phyloP scores from a whole-genome alignment of 306 rosid species.

The Aeschynomene evenia region DNA sequence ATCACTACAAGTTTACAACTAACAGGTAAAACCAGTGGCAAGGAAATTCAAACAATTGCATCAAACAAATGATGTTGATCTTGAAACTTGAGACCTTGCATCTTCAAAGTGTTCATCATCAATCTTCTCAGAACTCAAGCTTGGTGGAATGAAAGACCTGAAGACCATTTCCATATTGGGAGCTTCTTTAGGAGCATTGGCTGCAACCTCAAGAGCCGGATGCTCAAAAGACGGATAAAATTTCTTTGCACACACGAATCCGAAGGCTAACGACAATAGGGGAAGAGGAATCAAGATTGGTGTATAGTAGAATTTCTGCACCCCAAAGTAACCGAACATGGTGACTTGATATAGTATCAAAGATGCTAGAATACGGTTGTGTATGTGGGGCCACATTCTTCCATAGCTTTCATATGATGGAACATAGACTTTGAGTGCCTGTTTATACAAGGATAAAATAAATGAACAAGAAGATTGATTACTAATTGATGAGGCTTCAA shows the following conservation, averaged over 20 bases:
- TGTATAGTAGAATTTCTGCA: conserved; percentile 49
- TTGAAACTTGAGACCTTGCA: conserved; percentile 66
- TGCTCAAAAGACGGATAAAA: conserved; percentile 62
- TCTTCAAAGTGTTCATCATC: conserved; percentile 72
- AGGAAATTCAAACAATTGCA: conserved; percentile 24
- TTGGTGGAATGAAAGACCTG: conserved; percentile 65
- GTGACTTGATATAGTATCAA: conserved; percentile 75
- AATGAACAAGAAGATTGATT: neutral
- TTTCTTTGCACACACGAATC: conserved; percentile 51
- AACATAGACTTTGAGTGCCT: conserved; percentile 90
- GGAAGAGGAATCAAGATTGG: conserved; percentile 66
- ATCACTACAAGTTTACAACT: conserved; percentile 22
- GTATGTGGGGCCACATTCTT: conserved; percentile 94
- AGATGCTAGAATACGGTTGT: conserved; percentile 65
- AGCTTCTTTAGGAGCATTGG: conserved; percentile 44
- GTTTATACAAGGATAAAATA: conserved; percentile 30
- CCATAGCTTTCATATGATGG: conserved; percentile 91
- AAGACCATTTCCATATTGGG: conserved; percentile 74
- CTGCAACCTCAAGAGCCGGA: conserved; percentile 63
- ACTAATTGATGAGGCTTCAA: neutral
- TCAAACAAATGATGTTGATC: conserved; percentile 52
- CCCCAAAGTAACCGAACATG: conserved; percentile 77
- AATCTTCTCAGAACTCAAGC: conserved; percentile 69
- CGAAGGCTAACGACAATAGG: conserved; percentile 52
- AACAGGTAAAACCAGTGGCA: conserved; percentile 9